Conservation (phyloP, 2,329 filamentous ascomycete species). For the Colletotrichum sp. region DNA sequence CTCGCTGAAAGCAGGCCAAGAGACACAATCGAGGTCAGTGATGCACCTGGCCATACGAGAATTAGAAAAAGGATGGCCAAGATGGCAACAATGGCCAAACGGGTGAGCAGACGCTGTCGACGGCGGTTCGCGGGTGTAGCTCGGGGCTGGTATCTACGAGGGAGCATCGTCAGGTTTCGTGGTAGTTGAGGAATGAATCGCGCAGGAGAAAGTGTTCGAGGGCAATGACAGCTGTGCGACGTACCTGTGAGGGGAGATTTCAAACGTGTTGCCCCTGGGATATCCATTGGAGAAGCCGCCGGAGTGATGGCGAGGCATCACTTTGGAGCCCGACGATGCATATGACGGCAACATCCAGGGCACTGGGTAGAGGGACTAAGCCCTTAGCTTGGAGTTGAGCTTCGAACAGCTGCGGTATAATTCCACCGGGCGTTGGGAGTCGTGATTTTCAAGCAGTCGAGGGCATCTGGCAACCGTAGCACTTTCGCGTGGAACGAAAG, state of each 20-base stretch:
- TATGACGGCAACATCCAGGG: conserved; percentile 64
- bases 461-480: conserved; percentile 25
- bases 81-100: conserved; percentile 61
- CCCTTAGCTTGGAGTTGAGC: conserved; percentile 8
- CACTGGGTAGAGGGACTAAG: neutral
- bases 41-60: conserved; percentile 75
- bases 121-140: conserved; percentile 73
- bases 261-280: conserved; percentile 77
- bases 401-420: neutral
- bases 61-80: conserved; percentile 70
- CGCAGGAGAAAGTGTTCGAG: neutral
- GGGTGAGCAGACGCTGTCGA: conserved; percentile 73
- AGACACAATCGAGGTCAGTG: conserved; percentile 65
- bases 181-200: neutral
- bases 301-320: conserved; percentile 84
- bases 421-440: conserved; percentile 1
- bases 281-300: conserved; percentile 84
- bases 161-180: neutral
- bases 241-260: conserved; percentile 89
- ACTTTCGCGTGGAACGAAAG: neutral
- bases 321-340: conserved; percentile 60
- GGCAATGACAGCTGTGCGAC: conserved; percentile 26
- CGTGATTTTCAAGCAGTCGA: conserved; percentile 31
- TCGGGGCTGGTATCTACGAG: conserved; percentile 82
- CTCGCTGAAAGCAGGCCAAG: conserved; percentile 72